Evolutionary conservation across 352 stramenopile species (phyloP), one percentile per base, ranked within the genome.

Genomic region (Peronospora tabacina): DNA sequence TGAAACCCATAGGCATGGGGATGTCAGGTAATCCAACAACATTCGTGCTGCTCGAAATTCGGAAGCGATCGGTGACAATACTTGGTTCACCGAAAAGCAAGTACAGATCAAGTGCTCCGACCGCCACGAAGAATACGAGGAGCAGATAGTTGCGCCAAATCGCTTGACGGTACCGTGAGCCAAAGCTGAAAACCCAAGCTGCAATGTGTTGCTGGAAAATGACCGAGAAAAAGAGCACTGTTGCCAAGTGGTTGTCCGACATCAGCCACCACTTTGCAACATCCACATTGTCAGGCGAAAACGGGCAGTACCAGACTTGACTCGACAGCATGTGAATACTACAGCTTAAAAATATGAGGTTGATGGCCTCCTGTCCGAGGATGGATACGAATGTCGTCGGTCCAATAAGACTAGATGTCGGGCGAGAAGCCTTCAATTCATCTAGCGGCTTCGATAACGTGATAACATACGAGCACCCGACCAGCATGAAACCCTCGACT

Each of bases 381-480:
- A 67, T 57, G 10, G 62, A 82, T 0, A 49, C 10, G 2, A 87
- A 34, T 10, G 72, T 87, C 1, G 63, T 61, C 0, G 65, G 58
- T 11, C 75, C 77, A 15, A 91, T 69, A 22, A 91, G 43, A 29
- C 70, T 86, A 0, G 73, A 77, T 9, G 77, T 88, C 15, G 58
- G 58, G 3, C 48, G 53, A 1, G 5, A 38, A 7, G 34, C 19
- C 28, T 58, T 60, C 9, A 71, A 41, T 22, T 71, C 62, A 0
- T 50, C 13, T 2, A 67, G 46, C 2, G 85, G 81, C 43, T 82
- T 66, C 29, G 75, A 70, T 26, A 92, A 58, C 16, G 68, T 80
- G 44, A 94, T 84, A 2, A 66, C 72, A 47, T 85, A 93, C 30
- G 78, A 87, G 28, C 87, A 58, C 0, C 69, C 66, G 7, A 91